These are phyloP conservation scores for Corymbia citriodora DNA, from an alignment of 441 rosid genomes.

Conservation along the genomic window DNA sequence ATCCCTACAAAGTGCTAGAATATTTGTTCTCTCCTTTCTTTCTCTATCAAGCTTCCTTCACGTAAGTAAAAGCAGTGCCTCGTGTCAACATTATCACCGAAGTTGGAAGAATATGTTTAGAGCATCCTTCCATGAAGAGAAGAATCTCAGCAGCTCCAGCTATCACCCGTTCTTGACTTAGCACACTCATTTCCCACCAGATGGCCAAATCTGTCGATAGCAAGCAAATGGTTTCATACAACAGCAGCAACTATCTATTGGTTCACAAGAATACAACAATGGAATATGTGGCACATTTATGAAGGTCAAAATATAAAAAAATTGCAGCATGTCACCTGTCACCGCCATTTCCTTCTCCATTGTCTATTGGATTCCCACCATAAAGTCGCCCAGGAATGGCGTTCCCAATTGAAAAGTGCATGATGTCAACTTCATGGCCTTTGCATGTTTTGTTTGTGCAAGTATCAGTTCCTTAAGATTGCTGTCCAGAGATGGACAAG, in stretches of 20 bases:
- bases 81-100: too few relatives aligned
- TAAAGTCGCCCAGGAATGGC: slow-evolving; percentile 96
- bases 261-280: not conserved
- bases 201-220: slow-evolving; percentile 68
- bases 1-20: too few relatives aligned
- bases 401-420: slow-evolving; percentile 95
- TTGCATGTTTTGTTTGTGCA: slow-evolving; percentile 88
- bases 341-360: slow-evolving; percentile 78
- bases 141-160: too few relatives aligned
- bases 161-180: too few relatives aligned
- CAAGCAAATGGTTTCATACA: not conserved
- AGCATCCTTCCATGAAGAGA: too few relatives aligned
- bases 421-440: slow-evolving; percentile 95
- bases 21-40: too few relatives aligned
- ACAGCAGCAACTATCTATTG: not conserved
- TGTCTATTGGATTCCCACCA: slow-evolving; percentile 80
- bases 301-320: not conserved
- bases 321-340: slow-evolving; percentile 58
- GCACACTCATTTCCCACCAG: slow-evolving; percentile 18
- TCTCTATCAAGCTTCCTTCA: too few relatives aligned
- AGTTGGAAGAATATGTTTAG: too few relatives aligned
- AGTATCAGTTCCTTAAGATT: slow-evolving; percentile 25
- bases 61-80: too few relatives aligned
- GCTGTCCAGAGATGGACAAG: too few relatives aligned
- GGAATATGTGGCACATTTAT: not conserved